Percentiles rank a stretch among this genome's conserved stretches.
Evolutionary conservation across 495 filamentous ascomycete genomes (phyloP).

Genomic region (Penicillium psychrofluorescens): DNA sequence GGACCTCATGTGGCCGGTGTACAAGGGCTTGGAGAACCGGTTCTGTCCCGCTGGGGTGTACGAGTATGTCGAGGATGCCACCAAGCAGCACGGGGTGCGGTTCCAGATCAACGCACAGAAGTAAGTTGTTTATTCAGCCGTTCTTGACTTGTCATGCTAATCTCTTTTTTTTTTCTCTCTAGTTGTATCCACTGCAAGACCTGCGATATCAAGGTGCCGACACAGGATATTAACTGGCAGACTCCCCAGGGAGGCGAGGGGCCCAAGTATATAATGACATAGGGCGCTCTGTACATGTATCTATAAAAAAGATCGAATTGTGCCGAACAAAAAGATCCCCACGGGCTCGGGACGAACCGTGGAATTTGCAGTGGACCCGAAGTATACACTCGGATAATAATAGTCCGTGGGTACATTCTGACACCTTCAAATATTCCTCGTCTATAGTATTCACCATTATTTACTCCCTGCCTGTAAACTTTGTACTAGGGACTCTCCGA

Average conservation of each 20-base stretch:
- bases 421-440: no score
- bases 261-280: slow-evolving; percentile 95
- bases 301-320: not conserved
- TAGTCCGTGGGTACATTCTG: no score
- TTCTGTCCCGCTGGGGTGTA: slow-evolving; percentile 99
- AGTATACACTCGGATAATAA: not conserved
- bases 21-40: slow-evolving; percentile 91
- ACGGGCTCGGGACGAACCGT: slow-evolving; percentile 24
- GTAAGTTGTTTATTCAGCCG: slow-evolving; percentile 45
- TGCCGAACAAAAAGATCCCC: slow-evolving; percentile 2
- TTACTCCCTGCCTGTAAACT: no score
- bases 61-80: slow-evolving; percentile 91
- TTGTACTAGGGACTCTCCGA: not conserved
- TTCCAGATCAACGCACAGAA: slow-evolving; percentile 99
- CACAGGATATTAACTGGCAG: slow-evolving; percentile 95
- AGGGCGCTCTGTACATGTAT: not conserved
- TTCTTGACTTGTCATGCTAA: slow-evolving; percentile 15
- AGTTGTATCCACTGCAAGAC: slow-evolving; percentile 99
- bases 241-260: slow-evolving; percentile 95
- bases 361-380: slow-evolving; percentile 18
- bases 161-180: not conserved
- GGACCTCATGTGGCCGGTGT: slow-evolving; percentile 71
- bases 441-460: no score
- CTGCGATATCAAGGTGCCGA: slow-evolving; percentile 95
- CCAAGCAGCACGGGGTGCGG: slow-evolving; percentile 71